A percentile compares a stretch with the other conserved stretches of the same genome.
Evolutionary conservation across 2,329 filamentous ascomycete genomes (phyloP).

Genomic region (Aspergillus luchuensis): DNA sequence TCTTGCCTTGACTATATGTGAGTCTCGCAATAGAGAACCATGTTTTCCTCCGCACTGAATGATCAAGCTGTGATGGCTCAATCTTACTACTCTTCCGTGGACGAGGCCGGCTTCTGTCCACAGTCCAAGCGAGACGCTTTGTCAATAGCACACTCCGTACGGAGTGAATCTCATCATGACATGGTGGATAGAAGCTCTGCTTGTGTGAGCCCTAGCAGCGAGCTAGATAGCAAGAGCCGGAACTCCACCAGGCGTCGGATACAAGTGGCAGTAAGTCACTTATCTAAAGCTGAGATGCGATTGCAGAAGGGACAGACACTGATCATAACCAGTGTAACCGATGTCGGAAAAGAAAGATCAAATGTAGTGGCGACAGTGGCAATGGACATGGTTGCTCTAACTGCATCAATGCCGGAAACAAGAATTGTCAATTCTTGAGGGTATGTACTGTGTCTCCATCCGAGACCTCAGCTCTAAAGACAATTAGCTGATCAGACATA

Average conservation of each 20-base stretch:
- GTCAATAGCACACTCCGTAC: constrained; percentile 29
- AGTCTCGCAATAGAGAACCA: constrained; percentile 20
- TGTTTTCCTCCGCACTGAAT: constrained; percentile 22
- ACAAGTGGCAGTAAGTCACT: constrained; percentile 51
- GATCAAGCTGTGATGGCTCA: constrained; percentile 27
- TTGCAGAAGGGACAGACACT: constrained; percentile 5
- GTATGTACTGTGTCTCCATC: constrained; percentile 49
- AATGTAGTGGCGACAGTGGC: constrained; percentile 83
- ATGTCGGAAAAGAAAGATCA: constrained; percentile 91
- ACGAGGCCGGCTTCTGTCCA: constrained; percentile 27
- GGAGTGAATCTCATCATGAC: constrained; percentile 30
- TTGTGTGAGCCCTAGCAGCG: constrained; percentile 27
- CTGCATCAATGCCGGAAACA: constrained; percentile 71
- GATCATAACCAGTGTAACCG: constrained; percentile 68
- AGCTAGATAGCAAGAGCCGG: constrained; percentile 41
- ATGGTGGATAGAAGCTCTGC: constrained; percentile 21
- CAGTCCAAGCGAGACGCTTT: constrained; percentile 27
- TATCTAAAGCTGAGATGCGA: background rate
- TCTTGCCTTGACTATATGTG: constrained; percentile 19
- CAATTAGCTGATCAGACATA: constrained; percentile 18
- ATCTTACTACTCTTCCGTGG: constrained; percentile 25
- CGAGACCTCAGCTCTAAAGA: background rate
- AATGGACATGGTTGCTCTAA: constrained; percentile 78
- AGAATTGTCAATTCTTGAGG: constrained; percentile 74
- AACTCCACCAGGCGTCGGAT: constrained; percentile 53